Conservation (phyloP, 257 asterid species). For the Gynochthodes officinalis region DNA sequence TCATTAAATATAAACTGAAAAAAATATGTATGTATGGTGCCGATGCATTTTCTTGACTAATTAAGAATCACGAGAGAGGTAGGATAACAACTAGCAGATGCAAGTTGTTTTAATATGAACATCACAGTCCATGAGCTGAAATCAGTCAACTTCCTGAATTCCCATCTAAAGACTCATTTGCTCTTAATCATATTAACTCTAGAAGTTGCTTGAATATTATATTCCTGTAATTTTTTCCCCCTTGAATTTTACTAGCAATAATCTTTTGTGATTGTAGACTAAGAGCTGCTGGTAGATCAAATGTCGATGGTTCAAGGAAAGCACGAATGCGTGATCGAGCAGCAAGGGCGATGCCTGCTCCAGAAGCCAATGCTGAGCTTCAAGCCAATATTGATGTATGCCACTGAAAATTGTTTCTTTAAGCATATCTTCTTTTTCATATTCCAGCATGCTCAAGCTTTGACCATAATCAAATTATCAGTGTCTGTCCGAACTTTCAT, state of each 20-base stretch:
- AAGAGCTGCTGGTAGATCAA: constrained; percentile 68
- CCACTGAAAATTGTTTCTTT: constrained; percentile 2
- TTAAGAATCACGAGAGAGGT: neutral
- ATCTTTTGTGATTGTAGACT: constrained; percentile 33
- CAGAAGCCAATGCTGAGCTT: constrained; percentile 88
- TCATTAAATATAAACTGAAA: neutral
- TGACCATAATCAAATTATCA: neutral
- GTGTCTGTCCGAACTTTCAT: neutral
- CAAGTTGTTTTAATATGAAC: neutral
- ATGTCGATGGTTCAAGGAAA: constrained; percentile 54
- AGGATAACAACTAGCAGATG: neutral
- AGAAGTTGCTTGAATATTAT: neutral
- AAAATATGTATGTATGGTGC: neutral
- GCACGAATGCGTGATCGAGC: constrained; percentile 62
- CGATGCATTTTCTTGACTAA: neutral
- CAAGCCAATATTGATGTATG: constrained; percentile 81
- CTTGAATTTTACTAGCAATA: neutral
- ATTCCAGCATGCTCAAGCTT: neutral
- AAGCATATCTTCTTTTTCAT: neutral
- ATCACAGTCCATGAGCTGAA: neutral
- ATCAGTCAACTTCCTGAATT: neutral
- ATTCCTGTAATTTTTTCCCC: neutral
- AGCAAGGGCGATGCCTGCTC: constrained; percentile 62
- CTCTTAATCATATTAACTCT: no score
- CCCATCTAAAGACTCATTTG: neutral